Conservation (phyloP, 139 green algal species). For the Chlamydomonas asymmetrica region DNA sequence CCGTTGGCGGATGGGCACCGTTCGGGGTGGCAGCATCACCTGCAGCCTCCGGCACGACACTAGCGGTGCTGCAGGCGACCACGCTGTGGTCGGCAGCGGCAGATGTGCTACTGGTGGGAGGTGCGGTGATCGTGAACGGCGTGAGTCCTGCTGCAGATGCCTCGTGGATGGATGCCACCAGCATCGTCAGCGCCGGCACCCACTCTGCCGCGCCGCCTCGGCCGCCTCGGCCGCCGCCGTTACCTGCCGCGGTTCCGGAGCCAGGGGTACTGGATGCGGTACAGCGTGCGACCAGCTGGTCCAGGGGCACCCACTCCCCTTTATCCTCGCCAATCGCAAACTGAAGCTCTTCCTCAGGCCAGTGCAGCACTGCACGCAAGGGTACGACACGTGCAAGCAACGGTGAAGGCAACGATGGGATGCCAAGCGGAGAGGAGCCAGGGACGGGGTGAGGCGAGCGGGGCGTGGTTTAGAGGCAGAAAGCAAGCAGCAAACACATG, state of each 20-base stretch:
- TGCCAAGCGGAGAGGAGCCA: neutral
- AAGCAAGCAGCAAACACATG: no score
- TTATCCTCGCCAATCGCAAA: constrained; percentile 5
- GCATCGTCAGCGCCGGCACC: neutral
- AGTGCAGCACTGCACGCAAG: neutral
- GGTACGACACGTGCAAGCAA: neutral
- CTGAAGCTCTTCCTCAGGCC: constrained; percentile 12
- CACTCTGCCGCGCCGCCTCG: neutral
- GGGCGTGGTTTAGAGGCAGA: no score
- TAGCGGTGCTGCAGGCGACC: no score
- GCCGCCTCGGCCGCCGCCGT: neutral
- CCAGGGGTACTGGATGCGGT: neutral
- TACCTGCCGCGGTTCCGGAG: neutral
- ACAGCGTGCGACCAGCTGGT: neutral
- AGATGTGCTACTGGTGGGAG: no score
- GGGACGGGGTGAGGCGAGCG: no score
- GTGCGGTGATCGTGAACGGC: no score
- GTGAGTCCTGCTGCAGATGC: neutral
- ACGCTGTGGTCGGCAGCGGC: no score
- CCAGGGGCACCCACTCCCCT: constrained; percentile 10
- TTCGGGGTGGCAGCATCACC: neutral
- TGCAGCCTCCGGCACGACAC: neutral
- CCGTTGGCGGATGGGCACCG: neutral
- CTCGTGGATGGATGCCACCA: neutral
- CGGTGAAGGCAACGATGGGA: neutral